These are phyloP conservation scores for Butyriboletus loyo DNA, from an alignment of 768 basidiomycete genomes.

Conservation along the genomic window DNA sequence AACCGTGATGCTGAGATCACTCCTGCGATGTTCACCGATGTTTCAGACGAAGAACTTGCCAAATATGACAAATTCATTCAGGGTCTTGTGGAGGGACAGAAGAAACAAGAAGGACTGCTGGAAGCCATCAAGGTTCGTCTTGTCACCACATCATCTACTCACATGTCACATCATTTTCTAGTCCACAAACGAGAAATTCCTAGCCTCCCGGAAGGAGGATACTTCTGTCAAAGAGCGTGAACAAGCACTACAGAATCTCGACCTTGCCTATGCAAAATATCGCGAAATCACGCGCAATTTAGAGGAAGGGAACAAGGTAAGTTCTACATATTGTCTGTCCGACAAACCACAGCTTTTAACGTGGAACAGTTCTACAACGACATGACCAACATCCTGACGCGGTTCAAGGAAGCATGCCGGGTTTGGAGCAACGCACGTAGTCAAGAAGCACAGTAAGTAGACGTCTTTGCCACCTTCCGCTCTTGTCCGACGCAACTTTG, in stretches of 20 bases:
- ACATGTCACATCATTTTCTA: conserved; percentile 28
- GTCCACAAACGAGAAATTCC: conserved; percentile 67
- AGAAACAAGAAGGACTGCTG: conserved; percentile 64
- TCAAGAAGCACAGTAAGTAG: conserved; percentile 69
- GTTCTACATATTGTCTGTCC: not conserved
- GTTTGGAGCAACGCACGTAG: conserved; percentile 71
- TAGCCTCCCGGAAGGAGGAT: conserved; percentile 77
- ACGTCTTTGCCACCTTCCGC: no score
- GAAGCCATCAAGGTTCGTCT: conserved; percentile 61
- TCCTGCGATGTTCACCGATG: conserved; percentile 85
- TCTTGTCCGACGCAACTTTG: not conserved
- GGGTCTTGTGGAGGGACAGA: conserved; percentile 49
- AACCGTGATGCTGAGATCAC: conserved; percentile 68
- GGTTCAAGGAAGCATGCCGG: conserved; percentile 74
- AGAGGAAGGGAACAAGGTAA: conserved; percentile 83
- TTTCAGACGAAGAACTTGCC: conserved; percentile 71
- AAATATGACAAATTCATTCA: conserved; percentile 80
- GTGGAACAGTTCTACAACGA: conserved; percentile 83
- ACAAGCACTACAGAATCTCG: conserved; percentile 75
- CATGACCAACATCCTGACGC: conserved; percentile 63
- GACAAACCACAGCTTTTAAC: not conserved
- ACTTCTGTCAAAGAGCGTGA: conserved; percentile 77
- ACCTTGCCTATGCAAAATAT: conserved; percentile 85
- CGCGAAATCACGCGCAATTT: conserved; percentile 80
- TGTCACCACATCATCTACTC: not conserved